Conservation (phyloP, 306 rosid genomes). For the Lupinus albus region DNA sequence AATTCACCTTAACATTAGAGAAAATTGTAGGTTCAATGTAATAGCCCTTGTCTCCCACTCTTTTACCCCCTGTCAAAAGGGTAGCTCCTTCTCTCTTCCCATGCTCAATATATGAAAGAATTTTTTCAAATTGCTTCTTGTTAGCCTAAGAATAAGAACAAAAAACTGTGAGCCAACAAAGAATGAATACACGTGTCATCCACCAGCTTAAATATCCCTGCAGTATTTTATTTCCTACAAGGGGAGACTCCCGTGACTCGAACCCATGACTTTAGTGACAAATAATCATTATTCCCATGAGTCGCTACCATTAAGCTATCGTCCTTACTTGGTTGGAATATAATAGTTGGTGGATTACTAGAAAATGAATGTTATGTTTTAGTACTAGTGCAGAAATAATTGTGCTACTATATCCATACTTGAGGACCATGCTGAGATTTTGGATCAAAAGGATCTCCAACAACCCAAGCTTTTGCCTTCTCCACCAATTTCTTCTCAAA, state of each 20-base stretch:
- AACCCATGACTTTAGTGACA: too few species aligned
- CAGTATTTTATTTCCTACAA: too few species aligned
- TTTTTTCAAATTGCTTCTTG: constrained; percentile 70
- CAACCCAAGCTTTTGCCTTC: constrained; percentile 62
- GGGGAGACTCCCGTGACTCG: too few species aligned
- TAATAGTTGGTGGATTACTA: neutral
- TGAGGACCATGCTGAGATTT: constrained; percentile 72
- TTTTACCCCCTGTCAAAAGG: constrained; percentile 75
- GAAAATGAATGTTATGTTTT: neutral
- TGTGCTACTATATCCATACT: constrained; percentile 44
- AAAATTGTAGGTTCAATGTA: constrained; percentile 86
- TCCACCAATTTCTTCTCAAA: constrained; percentile 57
- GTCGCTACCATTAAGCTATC: too few species aligned
- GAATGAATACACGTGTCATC: too few species aligned
- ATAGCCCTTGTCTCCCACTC: constrained; percentile 68
- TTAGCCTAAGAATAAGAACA: constrained; percentile 52
- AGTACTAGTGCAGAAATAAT: neutral
- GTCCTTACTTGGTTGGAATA: too few species aligned
- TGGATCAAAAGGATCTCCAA: constrained; percentile 90
- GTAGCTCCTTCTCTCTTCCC: constrained; percentile 94
- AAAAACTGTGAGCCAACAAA: neutral
- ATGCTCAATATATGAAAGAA: constrained; percentile 67
- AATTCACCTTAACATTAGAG: constrained; percentile 67
- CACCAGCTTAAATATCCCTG: too few species aligned
- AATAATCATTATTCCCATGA: too few species aligned